These are phyloP conservation scores for Leccinum boreale DNA, from an alignment of 768 basidiomycete genomes.

Conservation along the genomic window DNA sequence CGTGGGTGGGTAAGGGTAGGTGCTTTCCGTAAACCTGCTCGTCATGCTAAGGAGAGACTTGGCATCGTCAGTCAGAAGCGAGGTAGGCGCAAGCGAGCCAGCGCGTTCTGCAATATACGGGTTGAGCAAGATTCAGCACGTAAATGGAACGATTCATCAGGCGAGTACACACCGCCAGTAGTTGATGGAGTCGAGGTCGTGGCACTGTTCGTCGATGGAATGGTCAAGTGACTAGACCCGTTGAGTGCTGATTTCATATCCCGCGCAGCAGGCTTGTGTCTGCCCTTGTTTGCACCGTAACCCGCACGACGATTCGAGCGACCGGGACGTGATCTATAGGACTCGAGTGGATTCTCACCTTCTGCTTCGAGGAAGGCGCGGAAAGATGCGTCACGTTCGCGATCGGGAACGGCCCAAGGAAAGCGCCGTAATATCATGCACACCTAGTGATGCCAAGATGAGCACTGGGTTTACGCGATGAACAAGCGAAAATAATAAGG, in stretches of 20 bases:
- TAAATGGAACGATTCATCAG: background rate
- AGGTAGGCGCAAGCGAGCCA: conserved; percentile 13
- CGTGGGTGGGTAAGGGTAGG: conserved; percentile 24
- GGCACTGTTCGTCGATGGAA: conserved; percentile 2
- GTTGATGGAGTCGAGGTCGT: conserved; percentile 1
- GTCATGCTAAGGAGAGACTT: conserved; percentile 30
- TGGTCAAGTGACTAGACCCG: background rate
- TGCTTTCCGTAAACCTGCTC: conserved; percentile 27
- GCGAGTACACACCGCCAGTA: conserved; percentile 23
- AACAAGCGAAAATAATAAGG: conserved; percentile 5
- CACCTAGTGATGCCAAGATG: conserved; percentile 19
- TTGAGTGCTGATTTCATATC: background rate
- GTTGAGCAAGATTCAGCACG: conserved; percentile 12
- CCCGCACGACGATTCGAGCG: conserved; percentile 5
- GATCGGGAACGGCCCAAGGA: conserved; percentile 98
- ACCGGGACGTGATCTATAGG: conserved; percentile 20
- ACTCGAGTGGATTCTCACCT: conserved; percentile 62
- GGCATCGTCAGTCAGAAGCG: conserved; percentile 21
- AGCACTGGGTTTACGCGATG: conserved; percentile 8
- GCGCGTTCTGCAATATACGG: conserved; percentile 13
- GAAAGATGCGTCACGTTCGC: conserved; percentile 89
- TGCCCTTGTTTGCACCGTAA: conserved; percentile 6
- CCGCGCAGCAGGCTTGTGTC: background rate
- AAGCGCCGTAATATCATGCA: conserved; percentile 98
- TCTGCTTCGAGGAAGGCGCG: conserved; percentile 90